Percentiles rank a stretch among this genome's conserved stretches.
Conservation (phyloP, 306 rosid genomes). For the Rubus idaeus region DNA sequence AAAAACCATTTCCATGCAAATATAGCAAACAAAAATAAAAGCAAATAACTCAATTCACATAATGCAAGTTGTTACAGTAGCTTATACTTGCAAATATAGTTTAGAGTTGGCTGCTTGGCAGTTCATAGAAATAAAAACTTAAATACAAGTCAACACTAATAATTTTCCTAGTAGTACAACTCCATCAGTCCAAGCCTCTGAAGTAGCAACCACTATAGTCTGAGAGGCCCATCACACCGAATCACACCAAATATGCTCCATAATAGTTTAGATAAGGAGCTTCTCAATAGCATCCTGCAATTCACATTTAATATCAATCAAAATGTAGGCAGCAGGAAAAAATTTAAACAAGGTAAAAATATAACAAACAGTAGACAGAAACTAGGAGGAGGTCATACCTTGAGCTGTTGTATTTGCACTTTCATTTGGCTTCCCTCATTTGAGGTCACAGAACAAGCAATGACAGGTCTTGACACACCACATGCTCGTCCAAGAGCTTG, state of each 20-base stretch:
- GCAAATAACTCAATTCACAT: conserved; percentile 14
- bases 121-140: conserved; percentile 17
- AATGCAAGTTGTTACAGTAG: conserved; percentile 10
- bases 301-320: conserved; percentile 7
- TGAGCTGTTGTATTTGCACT: conserved; percentile 77
- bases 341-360: background rate
- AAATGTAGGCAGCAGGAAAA: conserved; percentile 11
- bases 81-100: conserved; percentile 26
- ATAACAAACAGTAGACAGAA: background rate
- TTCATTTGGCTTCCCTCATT: conserved; percentile 96
- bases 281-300: conserved; percentile 94
- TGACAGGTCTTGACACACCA: conserved; percentile 88
- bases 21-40: background rate
- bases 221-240: conserved; percentile 86
- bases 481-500: conserved; percentile 97
- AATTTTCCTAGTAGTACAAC: conserved; percentile 33
- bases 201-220: conserved; percentile 46
- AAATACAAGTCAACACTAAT: conserved; percentile 34
- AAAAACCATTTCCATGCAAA: background rate
- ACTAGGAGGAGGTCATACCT: conserved; percentile 40
- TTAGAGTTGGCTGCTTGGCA: conserved; percentile 18
- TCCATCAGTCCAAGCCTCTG: conserved; percentile 86
- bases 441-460: conserved; percentile 83
- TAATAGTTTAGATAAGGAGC: conserved; percentile 60
- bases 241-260: conserved; percentile 49